phyloP scores from a whole-genome alignment of 805 yeast genomes.

The Kockiozyma suomiensis region DNA sequence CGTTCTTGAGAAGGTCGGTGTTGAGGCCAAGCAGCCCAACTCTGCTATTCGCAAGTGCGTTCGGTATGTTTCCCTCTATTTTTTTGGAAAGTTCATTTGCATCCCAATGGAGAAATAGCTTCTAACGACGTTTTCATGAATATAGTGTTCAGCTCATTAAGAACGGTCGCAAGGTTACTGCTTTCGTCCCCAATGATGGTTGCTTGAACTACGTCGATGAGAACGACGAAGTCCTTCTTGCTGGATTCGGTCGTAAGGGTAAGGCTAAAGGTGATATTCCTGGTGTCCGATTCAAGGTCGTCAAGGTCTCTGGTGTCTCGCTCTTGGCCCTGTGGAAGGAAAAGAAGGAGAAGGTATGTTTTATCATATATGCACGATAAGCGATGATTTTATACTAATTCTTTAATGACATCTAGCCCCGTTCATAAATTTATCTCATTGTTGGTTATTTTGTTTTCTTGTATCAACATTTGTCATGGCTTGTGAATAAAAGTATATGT shows the following conservation, averaged over 20 bases:
- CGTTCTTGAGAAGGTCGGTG: conserved; percentile 98
- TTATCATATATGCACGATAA: background rate
- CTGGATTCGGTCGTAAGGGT: conserved; percentile 99
- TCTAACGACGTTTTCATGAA: background rate
- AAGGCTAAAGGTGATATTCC: conserved; percentile 99
- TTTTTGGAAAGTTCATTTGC: background rate
- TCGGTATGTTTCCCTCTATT: conserved; percentile 48
- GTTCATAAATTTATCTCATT: conserved; percentile 19
- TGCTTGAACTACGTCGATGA: conserved; percentile 99
- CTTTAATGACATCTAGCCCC: too few species aligned
- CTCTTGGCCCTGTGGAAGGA: conserved; percentile 99
- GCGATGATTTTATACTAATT: too few species aligned
- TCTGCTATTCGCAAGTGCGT: conserved; percentile 99
- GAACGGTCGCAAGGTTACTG: conserved; percentile 99
- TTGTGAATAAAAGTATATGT: conserved; percentile 18
- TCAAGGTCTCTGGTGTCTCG: conserved; percentile 99
- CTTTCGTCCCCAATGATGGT: conserved; percentile 99
- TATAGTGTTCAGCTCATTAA: conserved; percentile 90
- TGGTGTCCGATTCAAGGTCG: conserved; percentile 99
- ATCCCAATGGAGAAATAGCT: background rate
- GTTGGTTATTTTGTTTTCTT: conserved; percentile 10
- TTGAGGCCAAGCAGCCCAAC: conserved; percentile 99
- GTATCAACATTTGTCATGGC: conserved; percentile 21
- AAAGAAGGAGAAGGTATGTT: conserved; percentile 99
- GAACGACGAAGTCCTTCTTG: conserved; percentile 98